A percentile compares a stretch with the other conserved stretches of the same genome.
These are phyloP conservation scores for Leptographium radiaticola DNA, from an alignment of 2,329 filamentous ascomycete species.

Conservation along the genomic window DNA sequence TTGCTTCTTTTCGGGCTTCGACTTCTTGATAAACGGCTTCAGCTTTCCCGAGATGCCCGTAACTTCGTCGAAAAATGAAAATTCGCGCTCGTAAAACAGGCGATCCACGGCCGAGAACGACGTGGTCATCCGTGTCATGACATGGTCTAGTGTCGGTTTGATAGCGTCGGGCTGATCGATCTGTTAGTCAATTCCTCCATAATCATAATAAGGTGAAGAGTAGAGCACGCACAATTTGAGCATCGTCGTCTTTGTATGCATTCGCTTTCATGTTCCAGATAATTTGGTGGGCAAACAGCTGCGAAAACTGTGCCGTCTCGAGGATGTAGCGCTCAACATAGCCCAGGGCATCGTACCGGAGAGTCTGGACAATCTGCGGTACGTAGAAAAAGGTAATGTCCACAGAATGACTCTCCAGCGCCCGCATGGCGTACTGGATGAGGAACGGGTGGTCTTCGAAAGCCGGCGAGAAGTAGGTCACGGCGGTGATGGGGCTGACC, in stretches of 20 bases:
- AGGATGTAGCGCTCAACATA: slow-evolving; percentile 96
- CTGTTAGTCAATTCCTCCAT: slow-evolving; percentile 5
- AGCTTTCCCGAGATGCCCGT: slow-evolving; percentile 92
- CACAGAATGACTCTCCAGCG: slow-evolving; percentile 86
- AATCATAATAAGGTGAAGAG: not conserved
- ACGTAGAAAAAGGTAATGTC: slow-evolving; percentile 99
- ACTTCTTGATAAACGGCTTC: slow-evolving; percentile 79
- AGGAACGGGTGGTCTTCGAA: slow-evolving; percentile 88
- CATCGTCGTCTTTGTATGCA: slow-evolving; percentile 93
- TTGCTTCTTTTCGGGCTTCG: slow-evolving; percentile 94
- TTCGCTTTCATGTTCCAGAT: slow-evolving; percentile 99
- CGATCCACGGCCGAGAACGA: slow-evolving; percentile 71
- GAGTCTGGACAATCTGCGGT: slow-evolving; percentile 89
- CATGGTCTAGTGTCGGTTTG: slow-evolving; percentile 85
- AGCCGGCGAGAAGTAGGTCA: slow-evolving; percentile 83
- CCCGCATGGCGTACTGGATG: slow-evolving; percentile 92
- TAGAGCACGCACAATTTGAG: slow-evolving; percentile 50
- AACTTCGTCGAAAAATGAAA: slow-evolving; percentile 95
- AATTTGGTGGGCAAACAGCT: slow-evolving; percentile 95
- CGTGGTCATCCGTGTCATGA: slow-evolving; percentile 70
- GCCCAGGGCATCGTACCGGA: slow-evolving; percentile 83
- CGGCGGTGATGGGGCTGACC: slow-evolving; percentile 82
- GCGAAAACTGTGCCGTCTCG: slow-evolving; percentile 95
- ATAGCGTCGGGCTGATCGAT: slow-evolving; percentile 62
- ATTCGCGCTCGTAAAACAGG: slow-evolving; percentile 86